phyloP scores from a whole-genome alignment of 805 yeast genomes.

The Sugiyamaella smithiae region DNA sequence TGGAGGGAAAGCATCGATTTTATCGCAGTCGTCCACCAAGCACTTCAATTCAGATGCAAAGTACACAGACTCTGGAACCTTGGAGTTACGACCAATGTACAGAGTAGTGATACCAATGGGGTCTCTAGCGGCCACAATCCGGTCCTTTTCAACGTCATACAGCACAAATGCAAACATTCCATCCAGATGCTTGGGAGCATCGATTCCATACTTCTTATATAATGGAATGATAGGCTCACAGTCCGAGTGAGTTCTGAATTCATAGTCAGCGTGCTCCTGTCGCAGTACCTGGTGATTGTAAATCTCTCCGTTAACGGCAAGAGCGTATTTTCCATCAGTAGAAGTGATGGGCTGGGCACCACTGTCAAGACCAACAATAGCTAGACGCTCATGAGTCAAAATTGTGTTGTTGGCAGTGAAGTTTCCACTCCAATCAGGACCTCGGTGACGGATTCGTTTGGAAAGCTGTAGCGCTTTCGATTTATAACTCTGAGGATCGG shows the following conservation, averaged over 20 bases:
- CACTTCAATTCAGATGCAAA: constrained; percentile 96
- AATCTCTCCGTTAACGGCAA: constrained; percentile 96
- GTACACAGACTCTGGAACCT: constrained; percentile 69
- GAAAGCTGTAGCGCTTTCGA: constrained; percentile 85
- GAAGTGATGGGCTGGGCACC: constrained; percentile 98
- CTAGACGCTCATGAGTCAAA: constrained; percentile 91
- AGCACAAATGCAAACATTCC: constrained; percentile 98
- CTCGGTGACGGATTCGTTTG: constrained; percentile 94
- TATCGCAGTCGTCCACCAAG: constrained; percentile 91
- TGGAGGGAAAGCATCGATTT: constrained; percentile 92
- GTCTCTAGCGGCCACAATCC: constrained; percentile 95
- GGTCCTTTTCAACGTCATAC: constrained; percentile 78
- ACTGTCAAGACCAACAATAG: constrained; percentile 94
- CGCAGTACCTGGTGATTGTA: constrained; percentile 94
- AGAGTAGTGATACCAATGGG: constrained; percentile 97
- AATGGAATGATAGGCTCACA: constrained; percentile 98
- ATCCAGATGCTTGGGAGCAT: constrained; percentile 88
- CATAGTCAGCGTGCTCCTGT: constrained; percentile 67
- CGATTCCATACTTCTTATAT: constrained; percentile 79
- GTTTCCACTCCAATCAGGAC: constrained; percentile 98
- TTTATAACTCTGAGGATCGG: constrained; percentile 76
- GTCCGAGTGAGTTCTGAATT: constrained; percentile 82
- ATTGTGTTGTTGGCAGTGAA: constrained; percentile 72
- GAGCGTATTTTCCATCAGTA: constrained; percentile 64
- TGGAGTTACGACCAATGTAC: constrained; percentile 83